These are phyloP conservation scores for Canna indica DNA, from an alignment of 176 grass and related monocot species.

Conservation along the genomic window DNA sequence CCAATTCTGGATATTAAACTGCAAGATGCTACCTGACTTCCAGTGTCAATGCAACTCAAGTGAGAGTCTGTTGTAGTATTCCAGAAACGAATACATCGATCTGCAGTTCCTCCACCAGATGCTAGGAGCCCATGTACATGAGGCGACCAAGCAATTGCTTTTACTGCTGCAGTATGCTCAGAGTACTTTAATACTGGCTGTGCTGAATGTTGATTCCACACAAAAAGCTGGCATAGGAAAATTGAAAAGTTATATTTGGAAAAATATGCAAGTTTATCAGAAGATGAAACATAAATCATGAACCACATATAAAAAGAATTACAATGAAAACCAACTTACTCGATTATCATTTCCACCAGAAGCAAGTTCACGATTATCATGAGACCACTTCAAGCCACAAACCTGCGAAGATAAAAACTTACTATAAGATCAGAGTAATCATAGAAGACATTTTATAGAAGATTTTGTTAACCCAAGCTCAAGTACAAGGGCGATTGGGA, in stretches of 20 bases:
- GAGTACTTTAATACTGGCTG: constrained; percentile 79
- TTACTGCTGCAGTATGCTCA: constrained; percentile 96
- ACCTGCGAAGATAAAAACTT: constrained; percentile 35
- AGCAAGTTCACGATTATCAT: constrained; percentile 85
- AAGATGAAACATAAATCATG: neutral
- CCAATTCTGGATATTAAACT: neutral
- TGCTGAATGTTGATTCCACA: constrained; percentile 92
- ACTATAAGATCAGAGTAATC: neutral
- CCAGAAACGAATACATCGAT: constrained; percentile 97
- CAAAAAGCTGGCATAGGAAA: constrained; percentile 56
- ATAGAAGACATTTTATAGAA: too few species aligned
- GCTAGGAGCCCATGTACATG: constrained; percentile 91
- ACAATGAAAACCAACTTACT: constrained; percentile 35
- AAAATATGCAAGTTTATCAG: neutral
- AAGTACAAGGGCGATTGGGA: too few species aligned
- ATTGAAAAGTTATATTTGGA: constrained; percentile 3
- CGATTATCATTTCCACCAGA: constrained; percentile 94
- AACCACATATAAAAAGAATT: neutral
- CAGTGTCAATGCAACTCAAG: constrained; percentile 82
- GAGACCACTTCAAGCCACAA: constrained; percentile 96
- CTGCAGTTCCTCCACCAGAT: constrained; percentile 95
- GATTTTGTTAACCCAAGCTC: too few species aligned
- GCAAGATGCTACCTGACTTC: constrained; percentile 68
- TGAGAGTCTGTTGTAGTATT: constrained; percentile 81
- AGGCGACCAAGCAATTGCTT: constrained; percentile 99